phyloP scores from a whole-genome alignment of 2,329 filamentous ascomycete species.

The Chaetomium strumarium region DNA sequence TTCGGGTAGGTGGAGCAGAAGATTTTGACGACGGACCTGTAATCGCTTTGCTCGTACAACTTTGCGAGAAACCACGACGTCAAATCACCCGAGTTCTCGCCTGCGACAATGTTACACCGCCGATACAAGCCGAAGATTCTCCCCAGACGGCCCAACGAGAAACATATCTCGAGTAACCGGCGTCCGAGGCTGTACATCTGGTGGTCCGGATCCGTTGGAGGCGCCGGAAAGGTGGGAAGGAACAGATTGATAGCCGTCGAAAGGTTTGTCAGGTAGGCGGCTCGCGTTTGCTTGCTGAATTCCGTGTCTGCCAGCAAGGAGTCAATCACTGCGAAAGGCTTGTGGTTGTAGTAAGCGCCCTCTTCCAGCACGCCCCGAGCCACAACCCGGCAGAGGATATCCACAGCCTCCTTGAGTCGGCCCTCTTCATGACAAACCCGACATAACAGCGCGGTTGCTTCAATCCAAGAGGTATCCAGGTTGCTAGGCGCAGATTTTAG shows the following conservation, averaged over 20 bases:
- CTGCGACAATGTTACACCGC: slow-evolving; percentile 27
- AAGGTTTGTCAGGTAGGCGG: slow-evolving; percentile 13
- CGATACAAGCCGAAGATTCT: slow-evolving; percentile 29
- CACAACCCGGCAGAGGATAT: slow-evolving; percentile 28
- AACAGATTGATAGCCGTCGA: slow-evolving; percentile 29
- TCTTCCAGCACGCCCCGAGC: slow-evolving; percentile 28
- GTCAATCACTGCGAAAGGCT: slow-evolving; percentile 32
- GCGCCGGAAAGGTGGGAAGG: slow-evolving; percentile 27
- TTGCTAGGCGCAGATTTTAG: slow-evolving; percentile 8
- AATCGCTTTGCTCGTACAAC: slow-evolving; percentile 28
- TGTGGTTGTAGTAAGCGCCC: slow-evolving; percentile 31
- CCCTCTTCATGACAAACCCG: slow-evolving; percentile 29
- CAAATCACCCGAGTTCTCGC: slow-evolving; percentile 24
- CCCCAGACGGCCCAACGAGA: slow-evolving; percentile 22
- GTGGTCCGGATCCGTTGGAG: slow-evolving; percentile 9
- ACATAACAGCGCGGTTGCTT: slow-evolving; percentile 29
- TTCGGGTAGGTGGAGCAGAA: slow-evolving; percentile 32
- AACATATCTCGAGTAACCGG: slow-evolving; percentile 27
- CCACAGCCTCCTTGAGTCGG: slow-evolving; percentile 29
- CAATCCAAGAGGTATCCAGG: slow-evolving; percentile 16
- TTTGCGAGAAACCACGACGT: slow-evolving; percentile 29
- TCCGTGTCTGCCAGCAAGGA: slow-evolving; percentile 22
- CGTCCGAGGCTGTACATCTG: slow-evolving; percentile 23
- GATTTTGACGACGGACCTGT: slow-evolving; percentile 30
- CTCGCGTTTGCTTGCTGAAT: not conserved